These are phyloP conservation scores for Cercophora newfieldiana DNA, from an alignment of 495 filamentous ascomycete genomes.

Conservation along the genomic window DNA sequence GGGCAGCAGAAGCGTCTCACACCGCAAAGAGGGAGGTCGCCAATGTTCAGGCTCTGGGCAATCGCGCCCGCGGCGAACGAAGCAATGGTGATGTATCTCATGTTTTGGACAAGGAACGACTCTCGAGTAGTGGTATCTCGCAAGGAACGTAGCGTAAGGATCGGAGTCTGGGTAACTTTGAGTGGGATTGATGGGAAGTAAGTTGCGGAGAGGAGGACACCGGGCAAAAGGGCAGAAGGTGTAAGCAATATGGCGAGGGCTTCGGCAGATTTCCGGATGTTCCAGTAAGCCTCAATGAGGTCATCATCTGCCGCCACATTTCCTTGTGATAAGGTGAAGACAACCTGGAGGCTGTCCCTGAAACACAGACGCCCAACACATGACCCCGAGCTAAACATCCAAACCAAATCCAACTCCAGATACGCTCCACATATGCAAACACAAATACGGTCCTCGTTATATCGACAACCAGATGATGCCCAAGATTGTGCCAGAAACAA, in stretches of 20 bases:
- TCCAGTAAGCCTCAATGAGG: not conserved
- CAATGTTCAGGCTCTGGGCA: not conserved
- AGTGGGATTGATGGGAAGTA: no score
- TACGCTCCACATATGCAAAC: not conserved
- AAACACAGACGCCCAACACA: not conserved
- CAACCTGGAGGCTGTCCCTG: not conserved
- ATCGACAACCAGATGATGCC: not conserved
- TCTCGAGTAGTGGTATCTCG: not conserved
- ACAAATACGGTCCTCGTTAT: not conserved
- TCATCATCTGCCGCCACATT: not conserved
- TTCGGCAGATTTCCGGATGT: not conserved
- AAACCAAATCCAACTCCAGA: not conserved
- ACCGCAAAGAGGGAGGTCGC: slow-evolving; percentile 14
- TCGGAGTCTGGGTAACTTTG: not conserved
- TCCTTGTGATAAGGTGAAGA: not conserved
- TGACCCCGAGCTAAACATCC: not conserved
- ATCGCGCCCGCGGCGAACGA: not conserved
- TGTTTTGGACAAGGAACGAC: not conserved
- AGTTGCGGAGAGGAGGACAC: not conserved
- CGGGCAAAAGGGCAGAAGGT: not conserved
- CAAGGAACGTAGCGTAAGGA: not conserved
- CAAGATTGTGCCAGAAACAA: not conserved
- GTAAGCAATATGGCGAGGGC: not conserved
- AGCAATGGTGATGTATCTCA: not conserved
- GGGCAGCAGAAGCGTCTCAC: slow-evolving; percentile 2